Conservation (phyloP, 345 rosid species). For the Cardiospermum halicacabum region DNA sequence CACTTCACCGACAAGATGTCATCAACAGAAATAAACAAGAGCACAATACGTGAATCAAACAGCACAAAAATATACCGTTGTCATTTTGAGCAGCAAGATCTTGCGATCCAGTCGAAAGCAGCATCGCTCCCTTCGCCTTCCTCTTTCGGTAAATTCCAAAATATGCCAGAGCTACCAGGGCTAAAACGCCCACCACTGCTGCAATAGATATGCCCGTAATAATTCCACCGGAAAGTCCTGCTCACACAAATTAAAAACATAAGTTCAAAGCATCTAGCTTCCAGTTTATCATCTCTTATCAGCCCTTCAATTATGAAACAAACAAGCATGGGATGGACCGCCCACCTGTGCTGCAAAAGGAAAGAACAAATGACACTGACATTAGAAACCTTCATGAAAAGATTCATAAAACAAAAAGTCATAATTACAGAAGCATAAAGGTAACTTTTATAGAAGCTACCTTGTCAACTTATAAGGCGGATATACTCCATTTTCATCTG, state of each 20-base stretch:
- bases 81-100: conserved; percentile 33
- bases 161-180: conserved; percentile 37
- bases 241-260: conserved; percentile 21
- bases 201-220: conserved; percentile 62
- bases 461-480: conserved; percentile 49
- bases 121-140: conserved; percentile 32
- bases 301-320: conserved; percentile 20
- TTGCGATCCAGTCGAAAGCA: conserved; percentile 29
- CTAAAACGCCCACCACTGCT: conserved; percentile 34
- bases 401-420: neutral
- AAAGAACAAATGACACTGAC: conserved; percentile 14
- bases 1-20: neutral
- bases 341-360: conserved; percentile 62
- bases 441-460: conserved; percentile 22
- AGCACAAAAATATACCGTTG: conserved; percentile 27
- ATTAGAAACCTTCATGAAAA: conserved; percentile 5
- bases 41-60: neutral
- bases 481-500: conserved; percentile 57
- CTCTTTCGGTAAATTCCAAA: conserved; percentile 45
- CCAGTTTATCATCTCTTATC: conserved; percentile 14
- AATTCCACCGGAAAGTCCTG: conserved; percentile 59
- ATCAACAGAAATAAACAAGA: neutral
- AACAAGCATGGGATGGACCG: conserved; percentile 30
- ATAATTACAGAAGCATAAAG: neutral
- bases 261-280: conserved; percentile 21